Percentiles rank a stretch among this genome's conserved stretches.
These are phyloP conservation scores for Nemania sp. DNA, from an alignment of 2,329 filamentous ascomycete genomes.

Conservation along the genomic window DNA sequence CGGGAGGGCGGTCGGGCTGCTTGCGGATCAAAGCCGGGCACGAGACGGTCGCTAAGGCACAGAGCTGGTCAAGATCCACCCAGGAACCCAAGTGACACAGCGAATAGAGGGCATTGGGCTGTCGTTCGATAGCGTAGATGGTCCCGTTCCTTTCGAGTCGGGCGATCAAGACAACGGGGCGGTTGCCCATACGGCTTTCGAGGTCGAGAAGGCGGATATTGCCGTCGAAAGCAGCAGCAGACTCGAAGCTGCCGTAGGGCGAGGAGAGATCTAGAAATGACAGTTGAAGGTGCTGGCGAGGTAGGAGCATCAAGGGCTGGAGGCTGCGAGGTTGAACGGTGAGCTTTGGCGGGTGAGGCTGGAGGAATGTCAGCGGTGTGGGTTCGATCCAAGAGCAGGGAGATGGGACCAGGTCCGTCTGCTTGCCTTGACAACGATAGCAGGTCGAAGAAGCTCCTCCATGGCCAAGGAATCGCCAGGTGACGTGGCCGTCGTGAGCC, in stretches of 20 bases:
- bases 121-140: conserved; percentile 68
- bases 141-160: conserved; percentile 59
- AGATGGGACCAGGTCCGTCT: conserved; percentile 13
- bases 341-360: conserved; percentile 62
- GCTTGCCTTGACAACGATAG: conserved; percentile 57
- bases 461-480: conserved; percentile 49
- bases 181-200: conserved; percentile 61
- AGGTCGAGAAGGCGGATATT: conserved; percentile 67
- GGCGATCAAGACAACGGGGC: conserved; percentile 63
- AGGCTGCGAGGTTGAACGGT: conserved; percentile 59
- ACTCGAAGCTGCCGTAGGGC: conserved; percentile 55
- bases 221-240: conserved; percentile 63
- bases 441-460: conserved; percentile 56
- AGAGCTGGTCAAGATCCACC: conserved; percentile 63
- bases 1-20: conserved; percentile 37
- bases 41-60: conserved; percentile 53
- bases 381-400: neutral
- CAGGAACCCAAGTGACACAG: conserved; percentile 70
- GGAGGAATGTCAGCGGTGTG: conserved; percentile 16
- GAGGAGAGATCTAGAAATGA: conserved; percentile 62
- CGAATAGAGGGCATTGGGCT: conserved; percentile 64
- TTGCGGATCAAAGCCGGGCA: conserved; percentile 42
- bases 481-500: conserved; percentile 33
- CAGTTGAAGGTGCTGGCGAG: conserved; percentile 63
- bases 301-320: conserved; percentile 65